phyloP scores from a whole-genome alignment of 306 rosid genomes.

The Quillaja saponaria region DNA sequence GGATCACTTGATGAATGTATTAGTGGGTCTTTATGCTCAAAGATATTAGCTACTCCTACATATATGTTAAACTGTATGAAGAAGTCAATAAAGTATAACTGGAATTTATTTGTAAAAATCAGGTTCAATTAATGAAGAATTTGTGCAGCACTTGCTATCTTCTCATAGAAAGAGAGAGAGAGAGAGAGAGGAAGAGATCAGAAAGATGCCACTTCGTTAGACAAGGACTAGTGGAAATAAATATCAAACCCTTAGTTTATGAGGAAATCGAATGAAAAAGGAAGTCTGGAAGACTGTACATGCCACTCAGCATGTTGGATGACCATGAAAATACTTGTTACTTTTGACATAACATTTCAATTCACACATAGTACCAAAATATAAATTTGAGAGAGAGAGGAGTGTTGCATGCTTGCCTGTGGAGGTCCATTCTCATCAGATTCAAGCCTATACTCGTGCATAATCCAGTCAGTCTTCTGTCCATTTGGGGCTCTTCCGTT shows the following conservation, averaged over 20 bases:
- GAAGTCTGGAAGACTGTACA: too few relatives aligned
- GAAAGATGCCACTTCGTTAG: too few relatives aligned
- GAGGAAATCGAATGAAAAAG: too few relatives aligned
- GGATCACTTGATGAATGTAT: constrained; percentile 22
- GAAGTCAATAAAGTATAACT: constrained; percentile 7
- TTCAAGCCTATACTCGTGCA: constrained; percentile 92
- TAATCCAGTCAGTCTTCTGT: constrained; percentile 91
- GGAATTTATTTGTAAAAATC: neutral
- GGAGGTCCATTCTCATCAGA: constrained; percentile 78
- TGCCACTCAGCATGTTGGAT: too few relatives aligned
- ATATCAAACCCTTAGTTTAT: too few relatives aligned
- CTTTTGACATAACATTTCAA: too few relatives aligned
- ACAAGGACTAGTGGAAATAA: too few relatives aligned
- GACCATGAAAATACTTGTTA: too few relatives aligned
- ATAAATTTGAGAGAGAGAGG: too few relatives aligned
- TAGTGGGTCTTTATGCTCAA: constrained; percentile 46
- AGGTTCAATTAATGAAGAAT: constrained; percentile 1
- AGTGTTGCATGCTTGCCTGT: constrained; percentile 83
- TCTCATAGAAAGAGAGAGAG: too few relatives aligned
- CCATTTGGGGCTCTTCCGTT: constrained; percentile 96
- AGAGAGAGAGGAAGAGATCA: too few relatives aligned
- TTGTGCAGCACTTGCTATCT: neutral
- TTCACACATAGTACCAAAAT: too few relatives aligned
- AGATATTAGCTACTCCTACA: neutral
- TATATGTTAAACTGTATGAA: constrained; percentile 5